phyloP scores from a whole-genome alignment of 441 rosid genomes.

The Raphanus hybrid region DNA sequence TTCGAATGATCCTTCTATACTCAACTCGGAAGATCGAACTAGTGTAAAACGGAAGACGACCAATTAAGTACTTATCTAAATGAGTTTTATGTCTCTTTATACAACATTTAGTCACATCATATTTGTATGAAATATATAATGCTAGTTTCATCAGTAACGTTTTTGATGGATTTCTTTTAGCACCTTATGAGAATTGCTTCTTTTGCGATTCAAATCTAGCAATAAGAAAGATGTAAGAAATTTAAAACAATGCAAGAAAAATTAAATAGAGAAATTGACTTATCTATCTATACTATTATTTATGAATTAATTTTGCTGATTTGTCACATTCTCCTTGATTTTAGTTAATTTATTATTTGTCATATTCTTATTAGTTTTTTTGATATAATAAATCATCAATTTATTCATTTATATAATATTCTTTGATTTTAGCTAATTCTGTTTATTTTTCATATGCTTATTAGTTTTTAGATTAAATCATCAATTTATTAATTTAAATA shows the following conservation, averaged over 20 bases:
- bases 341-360: too few relatives aligned
- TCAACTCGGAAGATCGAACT: background rate
- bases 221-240: background rate
- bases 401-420: too few relatives aligned
- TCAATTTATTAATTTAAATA: too few relatives aligned
- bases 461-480: too few relatives aligned
- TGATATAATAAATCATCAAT: too few relatives aligned
- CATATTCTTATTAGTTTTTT: too few relatives aligned
- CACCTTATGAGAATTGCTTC: background rate
- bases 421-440: too few relatives aligned
- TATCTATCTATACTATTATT: too few relatives aligned
- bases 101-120: background rate
- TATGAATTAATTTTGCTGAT: too few relatives aligned
- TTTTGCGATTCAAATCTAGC: background rate
- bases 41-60: background rate
- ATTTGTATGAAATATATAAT: background rate
- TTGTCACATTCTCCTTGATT: too few relatives aligned
- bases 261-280: background rate
- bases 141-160: background rate
- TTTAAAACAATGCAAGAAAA: background rate
- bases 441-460: too few relatives aligned
- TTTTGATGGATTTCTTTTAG: background rate
- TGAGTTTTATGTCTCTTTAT: background rate
- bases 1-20: background rate
- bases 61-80: background rate